These are phyloP conservation scores for Penicillium dipodomyicola DNA, from an alignment of 495 filamentous ascomycete species.

Conservation along the genomic window DNA sequence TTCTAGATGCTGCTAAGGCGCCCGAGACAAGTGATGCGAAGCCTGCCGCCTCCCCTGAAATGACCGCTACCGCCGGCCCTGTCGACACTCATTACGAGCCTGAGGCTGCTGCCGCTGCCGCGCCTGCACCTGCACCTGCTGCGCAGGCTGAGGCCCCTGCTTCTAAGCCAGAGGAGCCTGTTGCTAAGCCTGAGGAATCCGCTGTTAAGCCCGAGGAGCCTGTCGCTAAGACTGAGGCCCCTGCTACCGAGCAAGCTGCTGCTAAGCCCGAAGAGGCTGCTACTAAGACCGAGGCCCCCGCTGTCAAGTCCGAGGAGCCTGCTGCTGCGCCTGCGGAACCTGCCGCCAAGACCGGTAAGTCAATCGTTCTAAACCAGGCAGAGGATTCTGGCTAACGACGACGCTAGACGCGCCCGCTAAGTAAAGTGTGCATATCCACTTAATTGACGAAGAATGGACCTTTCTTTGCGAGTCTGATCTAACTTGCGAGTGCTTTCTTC, in stretches of 20 bases:
- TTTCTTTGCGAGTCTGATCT: neutral
- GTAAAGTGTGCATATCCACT: neutral
- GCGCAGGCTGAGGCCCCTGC: neutral
- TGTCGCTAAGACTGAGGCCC: conserved; percentile 1
- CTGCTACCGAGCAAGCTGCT: neutral
- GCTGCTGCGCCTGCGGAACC: conserved; percentile 11
- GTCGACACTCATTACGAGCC: conserved; percentile 2
- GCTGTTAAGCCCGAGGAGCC: neutral
- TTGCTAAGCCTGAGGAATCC: too few relatives aligned
- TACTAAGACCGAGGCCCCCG: conserved; percentile 4
- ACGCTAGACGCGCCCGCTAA: neutral
- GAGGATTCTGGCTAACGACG: neutral
- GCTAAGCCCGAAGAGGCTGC: neutral
- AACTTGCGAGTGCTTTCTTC: neutral
- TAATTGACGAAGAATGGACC: neutral
- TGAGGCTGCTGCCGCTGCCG: neutral
- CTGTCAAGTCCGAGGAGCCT: conserved; percentile 11
- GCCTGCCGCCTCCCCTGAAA: neutral
- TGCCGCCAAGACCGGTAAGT: conserved; percentile 23
- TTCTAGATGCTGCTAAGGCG: neutral
- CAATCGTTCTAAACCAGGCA: neutral
- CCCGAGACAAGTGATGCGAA: neutral
- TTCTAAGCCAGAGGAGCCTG: neutral
- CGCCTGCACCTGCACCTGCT: neutral
- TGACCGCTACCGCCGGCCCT: conserved; percentile 2